Evolutionary conservation across 768 basidiomycete species (phyloP), one percentile per base, ranked within the genome.

Genomic region (Suillus ampliporus): DNA sequence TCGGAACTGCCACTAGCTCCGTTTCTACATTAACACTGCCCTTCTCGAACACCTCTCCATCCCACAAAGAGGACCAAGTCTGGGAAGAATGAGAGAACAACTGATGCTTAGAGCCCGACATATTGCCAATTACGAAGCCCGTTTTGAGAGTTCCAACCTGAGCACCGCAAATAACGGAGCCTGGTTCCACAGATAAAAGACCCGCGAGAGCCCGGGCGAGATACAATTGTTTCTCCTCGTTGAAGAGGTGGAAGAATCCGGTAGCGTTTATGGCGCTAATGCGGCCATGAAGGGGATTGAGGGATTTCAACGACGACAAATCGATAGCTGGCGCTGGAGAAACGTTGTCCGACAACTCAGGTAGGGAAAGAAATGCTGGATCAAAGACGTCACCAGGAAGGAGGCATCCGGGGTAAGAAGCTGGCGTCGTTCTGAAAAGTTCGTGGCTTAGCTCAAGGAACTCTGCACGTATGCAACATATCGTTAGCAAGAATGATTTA

Each of bases 371-470:
- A 26, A 83, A 72, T 0, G 67, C 58, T 13, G 80, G 71, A 60
- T 88, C 80, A 48, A 90, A 82, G 0, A 73, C 78, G 61, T 90
- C 83, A 1, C 89, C 89, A 2, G 78, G 67, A 28, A 90, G 60
- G 69, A 90, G 88, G 0, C 72, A 71, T 0, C 79, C 80, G 17
- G 86, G 84, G 68, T 86, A 89, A 0, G 80, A 76, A 46, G 79
- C 79, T 0, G 83, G 80, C 0, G 82, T 85, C 2, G 84, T 81
- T 43, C 72, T 82, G 78, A 89, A 91, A 21, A 91, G 77, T 34
- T 83, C 79, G 62, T 90, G 87, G 1, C 88, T 88, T 10, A 83
- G 71, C 1, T 83, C 77, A 82, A 84, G 85, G 64, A 85, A 89
- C 2, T 74, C 88, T 89, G 52, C n/a, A 52, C 46, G 21, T 37